Evolutionary conservation across 2,329 filamentous ascomycete genomes (phyloP).

Genomic region (Ilyonectria robusta): DNA sequence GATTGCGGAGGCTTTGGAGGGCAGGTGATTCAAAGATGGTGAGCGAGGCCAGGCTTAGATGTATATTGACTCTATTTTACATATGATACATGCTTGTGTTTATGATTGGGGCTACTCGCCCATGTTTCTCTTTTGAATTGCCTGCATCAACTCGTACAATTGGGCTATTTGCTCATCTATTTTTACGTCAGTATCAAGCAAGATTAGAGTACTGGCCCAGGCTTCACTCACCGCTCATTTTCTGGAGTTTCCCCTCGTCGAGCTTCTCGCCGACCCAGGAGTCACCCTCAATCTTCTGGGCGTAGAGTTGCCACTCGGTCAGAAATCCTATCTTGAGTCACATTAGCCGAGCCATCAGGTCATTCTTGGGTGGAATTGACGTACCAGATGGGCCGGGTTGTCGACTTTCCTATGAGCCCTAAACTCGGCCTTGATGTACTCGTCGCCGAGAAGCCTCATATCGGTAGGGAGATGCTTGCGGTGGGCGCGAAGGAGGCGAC

Average conservation of each 20-base stretch:
- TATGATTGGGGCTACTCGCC: constrained; percentile 47
- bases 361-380: constrained; percentile 47
- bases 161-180: constrained; percentile 93
- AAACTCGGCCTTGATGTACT: constrained; percentile 95
- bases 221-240: constrained; percentile 85
- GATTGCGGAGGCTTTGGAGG: constrained; percentile 67
- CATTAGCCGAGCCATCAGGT: constrained; percentile 25
- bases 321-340: constrained; percentile 86
- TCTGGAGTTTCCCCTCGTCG: constrained; percentile 86
- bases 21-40: constrained; percentile 35
- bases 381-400: constrained; percentile 91
- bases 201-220: neutral
- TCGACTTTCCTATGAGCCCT: constrained; percentile 86
- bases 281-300: constrained; percentile 91
- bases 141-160: constrained; percentile 93
- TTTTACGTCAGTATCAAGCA: constrained; percentile 19
- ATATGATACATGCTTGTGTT: constrained; percentile 18
- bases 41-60: constrained; percentile 24
- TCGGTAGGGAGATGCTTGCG: constrained; percentile 82
- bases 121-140: constrained; percentile 68
- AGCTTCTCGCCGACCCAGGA: constrained; percentile 87
- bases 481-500: constrained; percentile 88
- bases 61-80: constrained; percentile 36
- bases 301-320: constrained; percentile 96
- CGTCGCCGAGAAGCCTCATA: constrained; percentile 86